Evolutionary conservation across 179 eudicot genomes (phyloP), one percentile per base, ranked within the genome.

Genomic region (Pouteria campechiana): DNA sequence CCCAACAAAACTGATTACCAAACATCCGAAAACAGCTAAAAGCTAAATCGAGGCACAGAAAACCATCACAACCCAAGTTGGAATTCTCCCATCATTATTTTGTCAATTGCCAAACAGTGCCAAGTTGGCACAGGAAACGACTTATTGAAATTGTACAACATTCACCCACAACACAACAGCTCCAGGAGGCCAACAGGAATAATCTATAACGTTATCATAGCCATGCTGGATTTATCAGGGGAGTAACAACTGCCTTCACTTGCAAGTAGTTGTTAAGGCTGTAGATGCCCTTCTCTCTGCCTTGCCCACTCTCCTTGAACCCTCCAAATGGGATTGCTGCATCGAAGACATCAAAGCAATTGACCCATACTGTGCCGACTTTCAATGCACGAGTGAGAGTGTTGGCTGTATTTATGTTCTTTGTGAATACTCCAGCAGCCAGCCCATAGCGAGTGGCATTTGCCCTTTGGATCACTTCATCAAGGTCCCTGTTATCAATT

Each of bases 341-440:
- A 40, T 81, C 85, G 41, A 77, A 77, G 2, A 48, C 36, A 37
- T 71, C 79, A 5, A 45, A 81, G 57, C 85, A 73, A 52, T 77
- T 81, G 17, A 81, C 55, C 90, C 90, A 81, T 4, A 81, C 74
- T 0, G 85, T 77, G 29, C 90, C 90, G 8, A 60, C 90, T 39
- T 62, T 62, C 17, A 81, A 49, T 7, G 79, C 76, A 2, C 90
- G 68, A 2, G 52, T 19, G 55, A 81, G 35, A 8, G 63, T 59
- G 54, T 74, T 81, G 11, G 90, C 85, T 2, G 84, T 77, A 57
- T 74, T 70, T 4, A 81, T 48, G 64, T 74, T 75, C 20, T 65
- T 55, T 3, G 85, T 81, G 49, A 77, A 77, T 0, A 81, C 85
- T 24, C 90, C 81, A 0, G 85, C 90, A 12, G 90, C 85, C 18